These are phyloP conservation scores for Solanum habrochaites DNA, from an alignment of 257 asterid species.

Conservation along the genomic window DNA sequence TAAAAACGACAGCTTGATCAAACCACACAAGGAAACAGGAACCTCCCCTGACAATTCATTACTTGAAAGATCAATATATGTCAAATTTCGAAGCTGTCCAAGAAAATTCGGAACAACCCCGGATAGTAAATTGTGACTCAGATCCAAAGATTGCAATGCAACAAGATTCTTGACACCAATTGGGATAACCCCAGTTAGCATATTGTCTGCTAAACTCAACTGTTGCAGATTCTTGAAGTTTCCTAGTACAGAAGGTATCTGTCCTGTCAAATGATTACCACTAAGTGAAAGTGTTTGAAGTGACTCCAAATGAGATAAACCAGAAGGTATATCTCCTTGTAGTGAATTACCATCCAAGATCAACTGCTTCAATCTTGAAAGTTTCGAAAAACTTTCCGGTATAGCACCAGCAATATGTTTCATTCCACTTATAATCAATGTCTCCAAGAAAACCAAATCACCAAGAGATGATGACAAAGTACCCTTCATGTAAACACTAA, in stretches of 20 bases:
- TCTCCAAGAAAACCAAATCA: constrained; percentile 43
- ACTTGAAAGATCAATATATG: constrained; percentile 49
- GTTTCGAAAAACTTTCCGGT: constrained; percentile 48
- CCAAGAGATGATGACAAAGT: constrained; percentile 51
- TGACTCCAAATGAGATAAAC: constrained; percentile 30
- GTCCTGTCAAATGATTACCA: constrained; percentile 55
- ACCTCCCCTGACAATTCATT: constrained; percentile 59
- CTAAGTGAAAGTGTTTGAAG: constrained; percentile 48
- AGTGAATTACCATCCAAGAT: constrained; percentile 70
- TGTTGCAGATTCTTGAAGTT: constrained; percentile 39
- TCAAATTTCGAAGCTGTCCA: constrained; percentile 43
- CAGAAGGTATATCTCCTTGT: constrained; percentile 49
- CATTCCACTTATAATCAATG: constrained; percentile 73
- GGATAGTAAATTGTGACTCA: constrained; percentile 50
- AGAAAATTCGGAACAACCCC: constrained; percentile 54
- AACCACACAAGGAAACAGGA: constrained; percentile 38
- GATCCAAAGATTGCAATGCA: constrained; percentile 49
- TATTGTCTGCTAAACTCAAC: constrained; percentile 41
- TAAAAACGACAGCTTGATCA: constrained; percentile 46
- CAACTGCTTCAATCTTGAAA: constrained; percentile 46
- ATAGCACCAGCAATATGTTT: constrained; percentile 37
- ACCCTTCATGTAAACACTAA: constrained; percentile 57
- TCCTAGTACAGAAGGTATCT: constrained; percentile 52
- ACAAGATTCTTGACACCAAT: constrained; percentile 14
- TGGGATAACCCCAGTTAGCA: constrained; percentile 46